phyloP scores from a whole-genome alignment of 129 eudicot genomes.

The Dittrichia graveolens region DNA sequence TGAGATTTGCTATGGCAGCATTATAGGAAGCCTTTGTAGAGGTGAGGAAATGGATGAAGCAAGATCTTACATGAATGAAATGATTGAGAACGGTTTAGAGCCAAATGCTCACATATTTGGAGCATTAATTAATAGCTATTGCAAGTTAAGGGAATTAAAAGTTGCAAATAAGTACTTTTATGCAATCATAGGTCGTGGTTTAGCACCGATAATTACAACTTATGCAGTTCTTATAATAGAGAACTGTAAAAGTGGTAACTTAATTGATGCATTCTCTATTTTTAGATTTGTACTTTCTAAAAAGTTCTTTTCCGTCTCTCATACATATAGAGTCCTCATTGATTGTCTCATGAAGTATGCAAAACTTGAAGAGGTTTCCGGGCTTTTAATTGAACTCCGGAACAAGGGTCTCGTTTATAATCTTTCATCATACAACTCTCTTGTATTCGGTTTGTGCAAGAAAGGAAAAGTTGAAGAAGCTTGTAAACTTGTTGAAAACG shows the following conservation, averaged over 20 bases:
- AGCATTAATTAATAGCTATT: constrained; percentile 38
- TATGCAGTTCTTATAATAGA: constrained; percentile 31
- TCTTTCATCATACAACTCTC: neutral
- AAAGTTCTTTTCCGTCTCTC: constrained; percentile 19
- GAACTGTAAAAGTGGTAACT: constrained; percentile 33
- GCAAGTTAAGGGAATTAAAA: constrained; percentile 32
- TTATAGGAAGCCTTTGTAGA: constrained; percentile 33
- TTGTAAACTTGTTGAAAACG: constrained; percentile 30
- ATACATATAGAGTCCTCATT: constrained; percentile 22
- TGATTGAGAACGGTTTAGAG: constrained; percentile 41
- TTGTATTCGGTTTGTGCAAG: constrained; percentile 35
- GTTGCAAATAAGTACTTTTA: constrained; percentile 42
- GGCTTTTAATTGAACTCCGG: constrained; percentile 34
- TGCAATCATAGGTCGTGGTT: constrained; percentile 32
- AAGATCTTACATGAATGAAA: constrained; percentile 36
- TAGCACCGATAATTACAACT: constrained; percentile 19
- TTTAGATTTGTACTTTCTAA: constrained; percentile 38
- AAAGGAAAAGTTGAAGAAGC: constrained; percentile 36
- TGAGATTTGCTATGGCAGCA: constrained; percentile 27
- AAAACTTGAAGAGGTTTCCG: constrained; percentile 10
- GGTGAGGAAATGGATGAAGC: constrained; percentile 42
- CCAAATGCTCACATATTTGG: constrained; percentile 35
- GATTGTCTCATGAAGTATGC: constrained; percentile 26
- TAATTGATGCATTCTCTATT: constrained; percentile 27
- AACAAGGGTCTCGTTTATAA: constrained; percentile 26